Evolutionary conservation across 495 filamentous ascomycete genomes (phyloP).

Genomic region (Beverwykella pulmonaria): DNA sequence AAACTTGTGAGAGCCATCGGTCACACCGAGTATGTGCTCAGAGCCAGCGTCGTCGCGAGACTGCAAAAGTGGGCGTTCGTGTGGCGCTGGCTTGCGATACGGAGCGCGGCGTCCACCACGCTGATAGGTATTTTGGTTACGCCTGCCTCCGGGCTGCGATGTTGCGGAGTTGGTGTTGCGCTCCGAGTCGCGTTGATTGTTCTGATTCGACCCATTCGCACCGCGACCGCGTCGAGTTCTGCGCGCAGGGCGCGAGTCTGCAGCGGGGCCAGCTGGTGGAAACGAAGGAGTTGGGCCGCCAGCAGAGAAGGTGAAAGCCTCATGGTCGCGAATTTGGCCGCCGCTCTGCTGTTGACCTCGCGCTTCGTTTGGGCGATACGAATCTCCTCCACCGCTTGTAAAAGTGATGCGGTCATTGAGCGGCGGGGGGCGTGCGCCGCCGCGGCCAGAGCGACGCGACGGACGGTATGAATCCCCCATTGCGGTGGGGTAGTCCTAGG

Average conservation of each 20-base stretch:
- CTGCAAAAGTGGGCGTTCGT: constrained; percentile 36
- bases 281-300: constrained; percentile 1
- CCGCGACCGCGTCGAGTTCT: not conserved
- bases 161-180: not conserved
- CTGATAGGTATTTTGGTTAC: not conserved
- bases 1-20: constrained; percentile 31
- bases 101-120: constrained; percentile 1
- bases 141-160: constrained; percentile 1
- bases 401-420: constrained; percentile 10
- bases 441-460: not conserved
- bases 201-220: not conserved
- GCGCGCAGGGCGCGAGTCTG: not conserved
- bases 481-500: not conserved
- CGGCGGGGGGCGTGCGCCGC: not conserved
- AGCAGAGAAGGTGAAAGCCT: constrained; percentile 12
- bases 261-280: constrained; percentile 4
- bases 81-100: constrained; percentile 13
- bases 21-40: constrained; percentile 37
- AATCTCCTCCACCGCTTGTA: constrained; percentile 14
- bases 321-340: not conserved
- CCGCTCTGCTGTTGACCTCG: not conserved
- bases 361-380: not conserved
- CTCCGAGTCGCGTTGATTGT: not conserved
- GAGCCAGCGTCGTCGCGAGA: constrained; percentile 19
- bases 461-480: constrained; percentile 26